phyloP scores from a whole-genome alignment of 768 basidiomycete species.

The Lanmaoa rubissima region DNA sequence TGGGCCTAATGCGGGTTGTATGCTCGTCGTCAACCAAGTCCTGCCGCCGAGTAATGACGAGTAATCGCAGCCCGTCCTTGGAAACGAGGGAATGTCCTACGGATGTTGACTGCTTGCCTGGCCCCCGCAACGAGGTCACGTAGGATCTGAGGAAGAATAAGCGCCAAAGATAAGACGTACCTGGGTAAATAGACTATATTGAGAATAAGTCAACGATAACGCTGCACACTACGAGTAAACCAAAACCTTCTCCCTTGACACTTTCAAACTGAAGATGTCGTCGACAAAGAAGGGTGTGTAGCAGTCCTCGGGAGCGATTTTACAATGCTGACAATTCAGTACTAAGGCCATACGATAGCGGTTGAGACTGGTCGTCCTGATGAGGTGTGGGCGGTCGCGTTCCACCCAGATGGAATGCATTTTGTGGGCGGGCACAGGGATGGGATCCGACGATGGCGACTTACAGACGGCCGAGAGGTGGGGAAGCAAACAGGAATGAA shows the following conservation, averaged over 20 bases:
- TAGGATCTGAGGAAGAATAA: background rate
- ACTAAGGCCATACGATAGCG: background rate
- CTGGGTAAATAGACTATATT: too few relatives aligned
- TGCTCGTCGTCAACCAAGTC: background rate
- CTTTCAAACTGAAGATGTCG: too few relatives aligned
- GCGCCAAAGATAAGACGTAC: background rate
- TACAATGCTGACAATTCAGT: background rate
- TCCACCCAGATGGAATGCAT: slow-evolving; percentile 2
- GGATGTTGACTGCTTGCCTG: too few relatives aligned
- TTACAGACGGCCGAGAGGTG: background rate
- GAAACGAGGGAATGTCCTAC: too few relatives aligned
- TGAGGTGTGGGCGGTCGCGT: background rate
- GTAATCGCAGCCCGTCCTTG: background rate
- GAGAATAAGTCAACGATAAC: too few relatives aligned
- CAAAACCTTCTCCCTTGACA: too few relatives aligned
- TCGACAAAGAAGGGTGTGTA: background rate
- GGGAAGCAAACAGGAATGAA: background rate
- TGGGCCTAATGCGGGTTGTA: too few relatives aligned
- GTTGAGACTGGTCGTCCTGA: background rate
- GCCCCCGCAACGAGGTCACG: background rate
- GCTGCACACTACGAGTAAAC: too few relatives aligned
- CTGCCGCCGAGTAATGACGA: background rate
- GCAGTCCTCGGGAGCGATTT: background rate
- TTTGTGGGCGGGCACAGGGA: background rate
- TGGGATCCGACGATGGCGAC: background rate